Base-by-base conservation (phyloP, 805 yeast genomes). In the Yarrowia osloensis region DNA sequence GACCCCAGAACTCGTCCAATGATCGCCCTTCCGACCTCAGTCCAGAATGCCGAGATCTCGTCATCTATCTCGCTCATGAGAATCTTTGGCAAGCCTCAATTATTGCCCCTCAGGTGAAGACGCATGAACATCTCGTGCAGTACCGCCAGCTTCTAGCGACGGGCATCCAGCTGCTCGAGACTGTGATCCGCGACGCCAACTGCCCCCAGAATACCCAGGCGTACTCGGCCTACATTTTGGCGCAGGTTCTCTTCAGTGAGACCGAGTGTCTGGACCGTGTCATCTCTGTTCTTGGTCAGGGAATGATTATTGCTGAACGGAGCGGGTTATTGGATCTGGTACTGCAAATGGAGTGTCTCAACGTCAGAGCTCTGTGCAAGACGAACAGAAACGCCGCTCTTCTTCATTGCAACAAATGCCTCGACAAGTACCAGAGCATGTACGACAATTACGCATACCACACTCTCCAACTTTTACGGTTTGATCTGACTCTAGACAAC, bases 211-310 rank as follows among this genome's bases (percentile, higher is more conserved):
- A n/a, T 19, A 62, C 28, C 28, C 67, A 33, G 11, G 35, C 54
- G 24, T 35, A 61, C 42, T 55, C 44, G 5, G 31, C 21, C 13
- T 29, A 21, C 33, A 67, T 44, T 63, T 63, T 46, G 61, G 66
- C 47, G 35, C 68, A 40, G 65, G 68, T 50, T 6, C 68, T 47
- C 42, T 40, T 22, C 63, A 29, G 62, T 65, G 69, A 28, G 47
- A 68, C 59, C 8, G 66, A 39, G 22, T 63, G 35, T 61, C 67
- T 15, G 24, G 37, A 19, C 33, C 54, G 59, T 15, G 37, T 26
- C 40, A 54, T 28, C 35, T 50, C 26, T 21, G 49, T 67, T 46
- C 46, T 69, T 7, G 40, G 55, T 42, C 49, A 31, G 44, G 67
- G 66, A 17, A 65, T 65, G 35, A 21, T 24, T 29, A 21, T 55